A percentile compares a stretch with the other conserved stretches of the same genome.
Conservation (phyloP, 805 yeast genomes). For the Groenewaldozyma tartarivorans region DNA sequence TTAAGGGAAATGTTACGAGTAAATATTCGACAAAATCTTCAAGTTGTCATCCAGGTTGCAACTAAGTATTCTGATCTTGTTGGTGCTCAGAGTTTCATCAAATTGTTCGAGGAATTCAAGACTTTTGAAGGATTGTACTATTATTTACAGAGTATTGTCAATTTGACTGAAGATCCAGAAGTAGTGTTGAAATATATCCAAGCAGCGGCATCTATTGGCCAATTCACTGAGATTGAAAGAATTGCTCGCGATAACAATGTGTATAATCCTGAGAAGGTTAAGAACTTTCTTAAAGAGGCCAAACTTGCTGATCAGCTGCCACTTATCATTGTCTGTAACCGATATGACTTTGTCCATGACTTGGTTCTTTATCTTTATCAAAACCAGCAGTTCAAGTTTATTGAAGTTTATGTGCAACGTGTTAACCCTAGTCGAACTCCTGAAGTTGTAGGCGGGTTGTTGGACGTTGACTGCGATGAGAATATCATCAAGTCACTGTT, state of each 20-base stretch:
- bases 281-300: constrained; percentile 92
- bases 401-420: constrained; percentile 96
- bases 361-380: constrained; percentile 88
- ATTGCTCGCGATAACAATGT: constrained; percentile 89
- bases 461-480: constrained; percentile 98
- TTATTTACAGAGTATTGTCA: constrained; percentile 87
- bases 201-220: constrained; percentile 85
- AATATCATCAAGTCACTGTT: constrained; percentile 69
- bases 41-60: constrained; percentile 91
- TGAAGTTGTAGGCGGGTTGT: constrained; percentile 88
- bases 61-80: constrained; percentile 91
- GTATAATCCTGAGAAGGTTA: constrained; percentile 94
- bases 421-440: constrained; percentile 95
- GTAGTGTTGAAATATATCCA: constrained; percentile 95
- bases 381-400: constrained; percentile 90
- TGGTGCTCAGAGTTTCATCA: constrained; percentile 77
- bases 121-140: constrained; percentile 91
- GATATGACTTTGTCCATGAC: constrained; percentile 86
- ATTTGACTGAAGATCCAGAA: constrained; percentile 85
- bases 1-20: constrained; percentile 74
- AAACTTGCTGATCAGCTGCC: constrained; percentile 93
- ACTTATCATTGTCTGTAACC: constrained; percentile 90
- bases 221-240: constrained; percentile 89
- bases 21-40: constrained; percentile 79
- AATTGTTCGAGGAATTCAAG: constrained; percentile 87